These are phyloP conservation scores for Aspergillus cavernicola DNA, from an alignment of 495 filamentous ascomycete species.

Conservation along the genomic window DNA sequence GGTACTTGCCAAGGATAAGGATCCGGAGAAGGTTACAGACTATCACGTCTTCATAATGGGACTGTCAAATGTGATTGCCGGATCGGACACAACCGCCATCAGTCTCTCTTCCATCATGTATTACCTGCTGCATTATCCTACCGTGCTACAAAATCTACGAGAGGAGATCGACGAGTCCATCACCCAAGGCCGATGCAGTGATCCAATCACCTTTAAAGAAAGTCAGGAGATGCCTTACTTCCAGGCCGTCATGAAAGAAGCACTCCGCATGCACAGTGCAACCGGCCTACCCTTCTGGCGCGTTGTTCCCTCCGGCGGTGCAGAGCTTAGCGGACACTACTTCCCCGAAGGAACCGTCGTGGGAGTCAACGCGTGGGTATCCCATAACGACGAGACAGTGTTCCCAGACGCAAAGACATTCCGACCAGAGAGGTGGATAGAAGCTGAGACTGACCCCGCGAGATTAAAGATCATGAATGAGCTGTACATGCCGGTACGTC, in stretches of 20 bases:
- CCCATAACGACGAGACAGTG: conserved; percentile 42
- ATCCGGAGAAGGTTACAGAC: conserved; percentile 53
- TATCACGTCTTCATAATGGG: conserved; percentile 49
- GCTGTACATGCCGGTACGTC: conserved; percentile 40
- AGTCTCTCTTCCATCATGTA: conserved; percentile 49
- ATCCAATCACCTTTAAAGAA: conserved; percentile 42
- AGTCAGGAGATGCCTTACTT: conserved; percentile 48
- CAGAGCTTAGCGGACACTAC: conserved; percentile 28
- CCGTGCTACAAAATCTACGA: conserved; percentile 34
- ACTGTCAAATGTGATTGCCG: conserved; percentile 50
- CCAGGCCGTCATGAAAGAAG: conserved; percentile 47
- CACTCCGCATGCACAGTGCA: conserved; percentile 37
- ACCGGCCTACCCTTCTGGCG: conserved; percentile 38
- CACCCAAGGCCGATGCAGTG: conserved; percentile 23
- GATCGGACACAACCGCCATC: conserved; percentile 55
- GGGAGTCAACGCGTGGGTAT: conserved; percentile 53
- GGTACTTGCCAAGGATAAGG: conserved; percentile 48
- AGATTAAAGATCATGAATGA: conserved; percentile 38
- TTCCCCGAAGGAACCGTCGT: conserved; percentile 46
- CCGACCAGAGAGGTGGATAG: conserved; percentile 37
- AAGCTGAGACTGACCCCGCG: conserved; percentile 25
- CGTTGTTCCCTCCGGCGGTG: conserved; percentile 40
- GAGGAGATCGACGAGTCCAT: conserved; percentile 42
- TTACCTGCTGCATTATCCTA: conserved; percentile 40
- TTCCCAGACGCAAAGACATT: conserved; percentile 41